Base-by-base conservation (phyloP, 805 yeast genomes). In the Yarrowia hollandica region DNA sequence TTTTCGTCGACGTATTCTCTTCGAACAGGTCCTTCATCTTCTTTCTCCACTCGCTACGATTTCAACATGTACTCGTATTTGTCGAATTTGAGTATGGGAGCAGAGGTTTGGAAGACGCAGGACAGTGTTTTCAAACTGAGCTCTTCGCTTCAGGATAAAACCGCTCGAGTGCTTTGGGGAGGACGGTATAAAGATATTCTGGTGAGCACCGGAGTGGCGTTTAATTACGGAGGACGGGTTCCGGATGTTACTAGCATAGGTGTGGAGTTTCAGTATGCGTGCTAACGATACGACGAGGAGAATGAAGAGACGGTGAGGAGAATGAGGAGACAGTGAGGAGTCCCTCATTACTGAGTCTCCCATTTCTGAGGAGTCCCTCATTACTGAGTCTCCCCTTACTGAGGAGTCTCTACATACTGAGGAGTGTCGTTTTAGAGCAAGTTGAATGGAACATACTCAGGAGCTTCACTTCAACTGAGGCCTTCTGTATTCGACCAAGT, bases 21-120 rank as follows among this genome's bases (percentile, higher is more conserved):
- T 30, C 84, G 85, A 66, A 88, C 97, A 0, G 82, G 88, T 1
- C 60, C 65, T 5, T 78, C 83, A 2, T 82, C 92, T 1, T 85
- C 96, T 0, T 84, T 92, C 59, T 82, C 90, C 46, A 87, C 96
- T 5, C 80, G 86, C 60, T 91, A 90, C 67, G 96, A 89, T 67
- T 92, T 94, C 71, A 94, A 94, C 68, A 74, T 90, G 57, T 92
- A 88, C 68, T 92, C 98, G 0, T 91, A 92, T 67, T 87, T 88
- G 64, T 87, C 96, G 57, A 88, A 92, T 68, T 73, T 94, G 50
- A 83, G 92, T 0, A 71, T 94, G 23, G 99, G 99, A 2, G 83
- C 88, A 65, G 97, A 91, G 66, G 70, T 91, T 19, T 89, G 92
- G 85, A 81, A 82, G 61, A 75, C 75, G 30, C 8, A 6, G 3